Evolutionary conservation across 2,329 filamentous ascomycete genomes (phyloP), one percentile per base, ranked within the genome.

Genomic region (Hymenoscyphus infarciens): DNA sequence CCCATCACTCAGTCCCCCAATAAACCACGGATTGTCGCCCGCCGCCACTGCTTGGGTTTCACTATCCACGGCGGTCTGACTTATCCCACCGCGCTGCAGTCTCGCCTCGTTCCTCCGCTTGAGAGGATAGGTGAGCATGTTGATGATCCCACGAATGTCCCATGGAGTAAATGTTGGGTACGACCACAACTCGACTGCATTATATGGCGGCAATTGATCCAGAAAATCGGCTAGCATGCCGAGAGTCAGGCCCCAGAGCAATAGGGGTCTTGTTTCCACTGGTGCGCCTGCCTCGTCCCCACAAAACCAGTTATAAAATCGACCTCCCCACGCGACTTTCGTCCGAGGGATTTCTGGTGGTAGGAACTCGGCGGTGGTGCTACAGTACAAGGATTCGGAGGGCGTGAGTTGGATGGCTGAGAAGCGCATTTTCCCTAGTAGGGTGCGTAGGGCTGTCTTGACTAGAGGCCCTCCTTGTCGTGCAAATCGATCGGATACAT

Each of bases 241-340:
- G 1, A 90, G 77, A 0, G 87, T 89, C 38, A 90, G 73, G 0
- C 87, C 87, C 87, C 87, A 90, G 1, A 90, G 81, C 11, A 89
- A 74, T 1, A 90, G 76, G 1, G 85, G 83, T 29, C 73, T 73
- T 66, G 73, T 68, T 25, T 60, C 65, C 2, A 63, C 67, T 15
- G 65, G 55, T 16, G 63, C 64, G 4, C 61, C 61, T 67, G 74
- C 73, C 66, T 77, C 69, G 66, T 74, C 72, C 27, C 74, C 72
- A 2, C 75, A 71, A 52, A 67, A 68, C 66, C 67, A 70, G 1
- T 71, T 75, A 56, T 68, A 70, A 5, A 70, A 53, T 52, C 59
- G 64, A 11, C 53, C 62, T 58, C 52, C 39, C 31, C 65, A 8
- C 11, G 61, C 62, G 13, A 19, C 22, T 39, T 49, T 22, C 52